These are phyloP conservation scores for Cryptosporidium tyzzeri DNA, from an alignment of 169 alveolate species.

Conservation along the genomic window DNA sequence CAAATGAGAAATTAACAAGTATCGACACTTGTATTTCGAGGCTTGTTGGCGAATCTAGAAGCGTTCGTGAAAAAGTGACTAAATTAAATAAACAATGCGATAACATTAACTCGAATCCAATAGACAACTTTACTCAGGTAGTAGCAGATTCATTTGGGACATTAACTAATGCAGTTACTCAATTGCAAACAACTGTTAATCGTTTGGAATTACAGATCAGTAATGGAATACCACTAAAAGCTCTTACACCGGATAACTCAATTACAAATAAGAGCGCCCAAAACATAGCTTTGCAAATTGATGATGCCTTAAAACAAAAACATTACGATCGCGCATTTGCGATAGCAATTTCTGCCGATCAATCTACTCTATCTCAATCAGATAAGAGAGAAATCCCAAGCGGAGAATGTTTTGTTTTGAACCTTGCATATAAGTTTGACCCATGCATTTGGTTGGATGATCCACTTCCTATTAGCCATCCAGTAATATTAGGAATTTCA, in stretches of 20 bases:
- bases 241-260: not conserved
- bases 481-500: conserved; percentile 36
- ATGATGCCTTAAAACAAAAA: conserved; percentile 31
- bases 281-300: conserved; percentile 35
- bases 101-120: not conserved
- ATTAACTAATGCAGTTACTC: conserved; percentile 34
- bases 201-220: conserved; percentile 19
- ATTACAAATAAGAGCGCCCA: not conserved
- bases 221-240: not conserved
- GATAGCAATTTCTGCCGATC: conserved; percentile 62
- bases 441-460: conserved; percentile 64
- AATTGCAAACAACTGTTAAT: conserved; percentile 19
- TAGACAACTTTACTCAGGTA: conserved; percentile 41
- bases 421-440: conserved; percentile 48
- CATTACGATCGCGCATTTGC: conserved; percentile 73
- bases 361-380: conserved; percentile 25
- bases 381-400: conserved; percentile 3
- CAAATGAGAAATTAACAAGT: not conserved
- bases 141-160: conserved; percentile 67
- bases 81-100: conserved; percentile 14
- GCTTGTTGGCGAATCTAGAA: not conserved
- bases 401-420: conserved; percentile 43
- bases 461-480: conserved; percentile 51
- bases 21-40: not conserved
- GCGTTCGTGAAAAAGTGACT: not conserved